Conservation (phyloP, 371 early-diverging fungal genomes). For the Rhizomucor pusillus region DNA sequence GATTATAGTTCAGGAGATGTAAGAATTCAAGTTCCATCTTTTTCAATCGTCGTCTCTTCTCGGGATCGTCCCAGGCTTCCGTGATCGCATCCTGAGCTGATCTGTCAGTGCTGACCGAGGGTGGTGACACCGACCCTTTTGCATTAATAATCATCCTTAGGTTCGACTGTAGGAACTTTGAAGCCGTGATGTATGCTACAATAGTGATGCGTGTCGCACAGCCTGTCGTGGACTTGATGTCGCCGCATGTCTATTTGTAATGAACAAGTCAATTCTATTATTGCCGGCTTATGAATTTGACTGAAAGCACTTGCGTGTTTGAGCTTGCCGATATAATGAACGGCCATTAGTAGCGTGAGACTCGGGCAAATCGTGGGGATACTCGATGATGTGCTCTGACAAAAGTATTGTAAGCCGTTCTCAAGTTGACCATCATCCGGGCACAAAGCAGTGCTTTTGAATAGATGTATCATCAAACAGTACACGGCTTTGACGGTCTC, state of each 20-base stretch:
- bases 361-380: conserved; percentile 3
- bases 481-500: no score
- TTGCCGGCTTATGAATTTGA: background rate
- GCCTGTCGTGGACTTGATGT: conserved; percentile 2
- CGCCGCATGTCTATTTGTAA: background rate
- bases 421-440: background rate
- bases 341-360: conserved; percentile 6
- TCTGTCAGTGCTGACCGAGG: background rate
- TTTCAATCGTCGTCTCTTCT: conserved; percentile 1
- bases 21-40: conserved; percentile 14
- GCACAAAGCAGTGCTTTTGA: background rate
- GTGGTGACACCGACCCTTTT: background rate
- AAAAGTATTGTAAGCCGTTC: background rate
- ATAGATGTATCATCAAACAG: no score
- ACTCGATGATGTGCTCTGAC: background rate
- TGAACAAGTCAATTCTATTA: background rate
- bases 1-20: conserved; percentile 12
- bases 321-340: conserved; percentile 2
- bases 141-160: conserved; percentile 2
- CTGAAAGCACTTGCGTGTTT: conserved; percentile 1
- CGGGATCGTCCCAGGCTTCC: background rate
- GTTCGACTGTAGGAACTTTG: conserved; percentile 8
- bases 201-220: conserved; percentile 5
- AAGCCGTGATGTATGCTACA: conserved; percentile 9
- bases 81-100: background rate